Percentiles rank a stretch among this genome's conserved stretches.
Evolutionary conservation across 2,329 filamentous ascomycete genomes (phyloP).

Genomic region (Drechslerella coelobrocha): DNA sequence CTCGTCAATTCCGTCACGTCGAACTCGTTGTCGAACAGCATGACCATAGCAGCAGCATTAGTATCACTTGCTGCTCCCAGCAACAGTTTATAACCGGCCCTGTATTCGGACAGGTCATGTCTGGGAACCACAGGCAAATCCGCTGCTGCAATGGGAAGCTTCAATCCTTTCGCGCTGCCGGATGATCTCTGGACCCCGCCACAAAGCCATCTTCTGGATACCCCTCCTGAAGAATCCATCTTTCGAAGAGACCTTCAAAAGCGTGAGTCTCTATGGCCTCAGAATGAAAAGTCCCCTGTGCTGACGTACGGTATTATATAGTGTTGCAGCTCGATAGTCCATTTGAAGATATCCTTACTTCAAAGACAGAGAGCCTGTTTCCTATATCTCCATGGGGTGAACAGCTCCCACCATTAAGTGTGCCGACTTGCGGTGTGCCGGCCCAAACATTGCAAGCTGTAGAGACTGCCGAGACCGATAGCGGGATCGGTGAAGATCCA

Average conservation of each 20-base stretch:
- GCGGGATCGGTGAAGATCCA: constrained; percentile 35
- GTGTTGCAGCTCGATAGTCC: constrained; percentile 41
- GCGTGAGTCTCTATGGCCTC: constrained; percentile 6
- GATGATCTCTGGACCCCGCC: constrained; percentile 47
- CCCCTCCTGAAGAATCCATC: constrained; percentile 33
- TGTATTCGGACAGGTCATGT: constrained; percentile 32
- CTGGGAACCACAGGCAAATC: constrained; percentile 6
- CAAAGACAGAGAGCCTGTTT: constrained; percentile 36
- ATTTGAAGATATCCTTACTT: constrained; percentile 17
- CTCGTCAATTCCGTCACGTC: too few relatives aligned
- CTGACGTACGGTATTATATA: constrained; percentile 7
- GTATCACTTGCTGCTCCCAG: background rate
- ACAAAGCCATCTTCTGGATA: constrained; percentile 26
- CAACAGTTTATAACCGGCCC: background rate
- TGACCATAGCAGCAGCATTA: background rate
- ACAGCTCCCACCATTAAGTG: constrained; percentile 21
- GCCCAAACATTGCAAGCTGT: background rate
- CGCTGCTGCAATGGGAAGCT: constrained; percentile 42
- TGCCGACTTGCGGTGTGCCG: constrained; percentile 5
- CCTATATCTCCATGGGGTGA: constrained; percentile 39
- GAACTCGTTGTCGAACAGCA: background rate
- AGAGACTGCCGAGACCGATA: constrained; percentile 28
- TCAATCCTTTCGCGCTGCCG: constrained; percentile 51
- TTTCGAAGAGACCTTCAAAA: constrained; percentile 40
- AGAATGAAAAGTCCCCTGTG: background rate